Evolutionary conservation across 2,329 filamentous ascomycete species (phyloP).

Genomic region (Fusarium metavorans): DNA sequence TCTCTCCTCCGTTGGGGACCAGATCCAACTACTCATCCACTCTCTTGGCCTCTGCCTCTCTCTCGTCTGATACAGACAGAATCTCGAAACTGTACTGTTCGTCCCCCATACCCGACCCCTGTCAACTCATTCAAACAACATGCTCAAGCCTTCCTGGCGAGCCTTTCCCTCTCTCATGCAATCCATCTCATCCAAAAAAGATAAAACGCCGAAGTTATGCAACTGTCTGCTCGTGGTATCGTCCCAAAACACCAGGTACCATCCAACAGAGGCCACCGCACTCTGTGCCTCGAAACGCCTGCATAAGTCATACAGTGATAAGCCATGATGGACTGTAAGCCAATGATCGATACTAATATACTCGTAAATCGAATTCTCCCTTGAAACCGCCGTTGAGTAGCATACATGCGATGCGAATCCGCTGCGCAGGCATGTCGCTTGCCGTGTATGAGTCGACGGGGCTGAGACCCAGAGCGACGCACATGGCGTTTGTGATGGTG

Average conservation of each 20-base stretch:
- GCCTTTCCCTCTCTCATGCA: slow-evolving; percentile 7
- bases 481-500: slow-evolving; percentile 78
- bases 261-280: slow-evolving; percentile 21
- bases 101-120: background rate
- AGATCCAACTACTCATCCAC: background rate
- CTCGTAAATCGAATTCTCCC: slow-evolving; percentile 66
- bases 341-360: slow-evolving; percentile 45
- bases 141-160: slow-evolving; percentile 30
- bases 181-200: slow-evolving; percentile 19
- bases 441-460: slow-evolving; percentile 63
- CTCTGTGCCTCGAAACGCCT: slow-evolving; percentile 36
- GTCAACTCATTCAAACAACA: slow-evolving; percentile 14
- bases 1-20: background rate
- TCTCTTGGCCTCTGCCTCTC: background rate
- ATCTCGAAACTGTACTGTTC: background rate
- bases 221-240: slow-evolving; percentile 40
- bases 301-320: slow-evolving; percentile 19
- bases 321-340: slow-evolving; percentile 10
- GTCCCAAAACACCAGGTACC: slow-evolving; percentile 33
- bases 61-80: background rate
- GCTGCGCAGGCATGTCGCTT: slow-evolving; percentile 68
- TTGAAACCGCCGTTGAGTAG: slow-evolving; percentile 76
- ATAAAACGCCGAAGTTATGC: slow-evolving; percentile 38
- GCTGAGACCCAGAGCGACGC: slow-evolving; percentile 65
- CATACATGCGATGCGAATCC: slow-evolving; percentile 72